These are phyloP conservation scores for Ganoderma leucocontextum DNA, from an alignment of 1,284 basidiomycete genomes.

Conservation along the genomic window DNA sequence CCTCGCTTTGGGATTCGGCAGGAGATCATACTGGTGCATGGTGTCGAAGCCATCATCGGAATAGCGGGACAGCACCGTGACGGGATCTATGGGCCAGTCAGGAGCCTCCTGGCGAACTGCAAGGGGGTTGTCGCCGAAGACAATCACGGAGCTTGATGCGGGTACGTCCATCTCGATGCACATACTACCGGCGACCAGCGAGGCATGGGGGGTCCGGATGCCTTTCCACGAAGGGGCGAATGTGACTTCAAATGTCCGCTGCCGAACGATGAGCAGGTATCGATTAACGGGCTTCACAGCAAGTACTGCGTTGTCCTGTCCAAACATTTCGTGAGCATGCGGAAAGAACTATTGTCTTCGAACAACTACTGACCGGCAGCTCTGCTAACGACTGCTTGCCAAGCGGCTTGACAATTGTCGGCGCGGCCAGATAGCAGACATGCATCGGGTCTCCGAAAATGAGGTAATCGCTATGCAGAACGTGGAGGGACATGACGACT, in stretches of 20 bases:
- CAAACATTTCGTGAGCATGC: slow-evolving; percentile 13
- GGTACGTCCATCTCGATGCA: slow-evolving; percentile 34
- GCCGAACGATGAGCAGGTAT: slow-evolving; percentile 43
- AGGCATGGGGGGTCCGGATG: slow-evolving; percentile 27
- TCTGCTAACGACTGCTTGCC: slow-evolving; percentile 27
- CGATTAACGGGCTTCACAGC: slow-evolving; percentile 41
- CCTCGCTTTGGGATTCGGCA: slow-evolving; percentile 35
- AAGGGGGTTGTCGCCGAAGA: slow-evolving; percentile 34
- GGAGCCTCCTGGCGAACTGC: slow-evolving; percentile 26
- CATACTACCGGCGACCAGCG: slow-evolving; percentile 23
- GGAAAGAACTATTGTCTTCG: neutral
- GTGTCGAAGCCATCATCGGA: slow-evolving; percentile 38
- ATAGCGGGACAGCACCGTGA: slow-evolving; percentile 42
- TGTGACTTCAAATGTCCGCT: slow-evolving; percentile 40
- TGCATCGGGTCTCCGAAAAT: slow-evolving; percentile 38
- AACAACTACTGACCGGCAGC: slow-evolving; percentile 18
- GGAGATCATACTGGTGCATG: slow-evolving; percentile 43
- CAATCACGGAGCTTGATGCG: slow-evolving; percentile 41
- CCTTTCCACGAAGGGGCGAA: slow-evolving; percentile 39
- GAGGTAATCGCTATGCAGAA: slow-evolving; percentile 38
- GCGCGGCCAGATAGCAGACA: slow-evolving; percentile 33
- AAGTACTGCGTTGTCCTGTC: slow-evolving; percentile 37
- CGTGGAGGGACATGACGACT: slow-evolving; percentile 35
- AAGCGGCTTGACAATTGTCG: slow-evolving; percentile 31
- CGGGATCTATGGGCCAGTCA: slow-evolving; percentile 43